Conservation (phyloP, 2,329 filamentous ascomycete genomes). For the Zasmidium cellare region DNA sequence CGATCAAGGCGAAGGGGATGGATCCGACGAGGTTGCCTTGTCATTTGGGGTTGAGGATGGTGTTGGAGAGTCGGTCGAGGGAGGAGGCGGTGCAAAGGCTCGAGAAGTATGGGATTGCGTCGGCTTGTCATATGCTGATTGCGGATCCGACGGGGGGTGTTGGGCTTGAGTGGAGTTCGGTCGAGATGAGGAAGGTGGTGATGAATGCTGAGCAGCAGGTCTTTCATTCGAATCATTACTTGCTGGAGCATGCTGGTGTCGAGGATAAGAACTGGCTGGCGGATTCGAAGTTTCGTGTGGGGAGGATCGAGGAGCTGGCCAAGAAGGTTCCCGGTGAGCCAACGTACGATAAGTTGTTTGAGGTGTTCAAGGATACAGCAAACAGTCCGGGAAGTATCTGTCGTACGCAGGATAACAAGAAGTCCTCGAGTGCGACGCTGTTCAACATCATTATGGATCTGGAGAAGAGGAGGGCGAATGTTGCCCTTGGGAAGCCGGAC, state of each 20-base stretch:
- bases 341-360: slow-evolving; percentile 15
- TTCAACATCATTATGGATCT: slow-evolving; percentile 43
- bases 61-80: slow-evolving; percentile 53
- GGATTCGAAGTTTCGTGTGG: slow-evolving; percentile 41
- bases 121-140: slow-evolving; percentile 56
- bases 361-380: slow-evolving; percentile 38
- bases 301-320: slow-evolving; percentile 38
- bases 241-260: slow-evolving; percentile 40
- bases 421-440: slow-evolving; percentile 30
- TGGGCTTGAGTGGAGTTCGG: slow-evolving; percentile 52
- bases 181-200: slow-evolving; percentile 33
- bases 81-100: slow-evolving; percentile 49
- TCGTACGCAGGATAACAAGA: slow-evolving; percentile 27
- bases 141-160: slow-evolving; percentile 49
- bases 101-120: slow-evolving; percentile 51
- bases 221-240: slow-evolving; percentile 48
- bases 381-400: slow-evolving; percentile 29
- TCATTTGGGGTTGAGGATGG: slow-evolving; percentile 60
- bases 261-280: slow-evolving; percentile 44
- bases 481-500: slow-evolving; percentile 35
- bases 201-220: slow-evolving; percentile 38
- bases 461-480: slow-evolving; percentile 27
- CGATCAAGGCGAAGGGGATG: slow-evolving; percentile 59
- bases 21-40: slow-evolving; percentile 55
- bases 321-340: slow-evolving; percentile 18